These are phyloP conservation scores for Eimeria zaria DNA, from an alignment of 169 alveolate species.

Conservation along the genomic window DNA sequence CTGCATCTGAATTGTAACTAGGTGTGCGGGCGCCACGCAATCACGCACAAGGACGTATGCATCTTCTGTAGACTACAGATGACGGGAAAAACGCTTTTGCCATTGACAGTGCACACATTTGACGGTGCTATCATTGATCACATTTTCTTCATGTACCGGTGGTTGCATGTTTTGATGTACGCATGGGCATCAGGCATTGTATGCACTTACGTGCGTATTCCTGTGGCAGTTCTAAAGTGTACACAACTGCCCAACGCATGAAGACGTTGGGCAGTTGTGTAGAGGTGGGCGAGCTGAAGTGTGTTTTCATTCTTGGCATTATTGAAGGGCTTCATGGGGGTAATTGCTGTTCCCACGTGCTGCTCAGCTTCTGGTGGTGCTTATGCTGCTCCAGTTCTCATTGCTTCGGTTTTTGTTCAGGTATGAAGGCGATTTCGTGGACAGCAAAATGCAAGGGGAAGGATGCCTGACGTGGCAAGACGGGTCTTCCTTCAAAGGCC, in stretches of 20 bases:
- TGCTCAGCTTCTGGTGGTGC: background rate
- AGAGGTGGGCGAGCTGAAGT: background rate
- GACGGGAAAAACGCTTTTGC: background rate
- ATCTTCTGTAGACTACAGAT: background rate
- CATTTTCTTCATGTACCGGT: background rate
- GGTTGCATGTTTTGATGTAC: background rate
- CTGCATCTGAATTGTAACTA: background rate
- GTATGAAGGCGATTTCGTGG: slow-evolving; percentile 91
- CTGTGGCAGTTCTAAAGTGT: background rate
- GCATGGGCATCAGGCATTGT: background rate
- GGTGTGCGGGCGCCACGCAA: background rate
- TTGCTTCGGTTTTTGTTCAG: slow-evolving; percentile 1
- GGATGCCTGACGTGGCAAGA: slow-evolving; percentile 90
- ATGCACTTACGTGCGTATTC: background rate
- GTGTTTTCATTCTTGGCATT: background rate
- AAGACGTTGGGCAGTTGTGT: background rate
- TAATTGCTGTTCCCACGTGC: background rate
- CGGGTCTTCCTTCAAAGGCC: slow-evolving; percentile 91
- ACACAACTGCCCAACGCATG: background rate
- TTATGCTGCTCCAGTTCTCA: background rate
- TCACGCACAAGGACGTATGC: background rate
- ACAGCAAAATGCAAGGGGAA: slow-evolving; percentile 90
- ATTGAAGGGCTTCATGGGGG: background rate
- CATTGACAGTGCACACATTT: background rate
- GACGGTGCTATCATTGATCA: background rate